Conservation (phyloP, 306 rosid genomes). For the Lablab purpureus region DNA sequence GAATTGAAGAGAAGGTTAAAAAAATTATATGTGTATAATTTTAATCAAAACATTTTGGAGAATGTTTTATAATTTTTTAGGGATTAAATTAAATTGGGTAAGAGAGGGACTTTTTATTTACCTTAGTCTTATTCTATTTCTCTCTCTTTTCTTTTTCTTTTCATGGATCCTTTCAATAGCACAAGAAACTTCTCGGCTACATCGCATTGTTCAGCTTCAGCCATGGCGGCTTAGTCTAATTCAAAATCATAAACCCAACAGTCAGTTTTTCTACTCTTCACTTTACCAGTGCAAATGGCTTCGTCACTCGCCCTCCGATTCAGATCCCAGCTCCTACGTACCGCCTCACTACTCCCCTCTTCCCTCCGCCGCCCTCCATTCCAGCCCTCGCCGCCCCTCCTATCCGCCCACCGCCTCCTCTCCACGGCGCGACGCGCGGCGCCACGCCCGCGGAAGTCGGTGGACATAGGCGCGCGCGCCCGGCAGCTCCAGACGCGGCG, state of each 20-base stretch:
- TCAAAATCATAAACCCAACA: conserved; percentile 54
- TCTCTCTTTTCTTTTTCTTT: neutral
- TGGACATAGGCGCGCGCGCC: conserved; percentile 86
- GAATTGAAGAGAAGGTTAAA: no score
- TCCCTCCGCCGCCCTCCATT: conserved; percentile 6
- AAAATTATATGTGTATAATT: no score
- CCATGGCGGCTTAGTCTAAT: conserved; percentile 46
- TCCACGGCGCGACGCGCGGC: conserved; percentile 71
- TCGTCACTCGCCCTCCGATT: conserved; percentile 62
- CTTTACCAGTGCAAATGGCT: conserved; percentile 58
- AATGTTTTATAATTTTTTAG: no score
- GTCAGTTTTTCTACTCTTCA: neutral
- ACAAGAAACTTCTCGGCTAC: conserved; percentile 38
- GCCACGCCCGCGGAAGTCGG: conserved; percentile 57
- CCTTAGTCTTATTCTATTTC: no score
- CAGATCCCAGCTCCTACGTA: conserved; percentile 64
- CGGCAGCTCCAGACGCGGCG: conserved; percentile 88
- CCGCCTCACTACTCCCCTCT: conserved; percentile 39
- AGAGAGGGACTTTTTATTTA: no score
- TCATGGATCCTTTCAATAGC: neutral
- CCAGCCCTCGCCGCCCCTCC: neutral
- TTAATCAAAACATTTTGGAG: no score
- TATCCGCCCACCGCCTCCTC: conserved; percentile 59
- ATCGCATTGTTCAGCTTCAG: neutral
- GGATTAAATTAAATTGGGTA: no score